Evolutionary conservation across 352 stramenopile species (phyloP).

Genomic region (Phytophthora hybrid): DNA sequence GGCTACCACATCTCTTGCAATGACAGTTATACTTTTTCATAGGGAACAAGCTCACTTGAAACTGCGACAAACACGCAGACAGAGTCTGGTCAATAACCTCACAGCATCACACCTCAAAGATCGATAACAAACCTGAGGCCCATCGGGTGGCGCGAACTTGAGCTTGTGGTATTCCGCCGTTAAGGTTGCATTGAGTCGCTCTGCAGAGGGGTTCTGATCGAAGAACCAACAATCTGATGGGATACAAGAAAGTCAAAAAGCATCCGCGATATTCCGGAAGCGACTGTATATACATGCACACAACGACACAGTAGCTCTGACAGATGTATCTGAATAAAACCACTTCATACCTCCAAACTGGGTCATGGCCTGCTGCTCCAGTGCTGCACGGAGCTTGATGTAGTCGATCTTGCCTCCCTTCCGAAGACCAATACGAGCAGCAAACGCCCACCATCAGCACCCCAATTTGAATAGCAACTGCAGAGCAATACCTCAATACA

Average conservation of each 20-base stretch:
- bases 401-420: conserved; percentile 75
- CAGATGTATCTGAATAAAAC: neutral
- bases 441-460: conserved; percentile 3
- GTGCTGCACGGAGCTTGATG: conserved; percentile 64
- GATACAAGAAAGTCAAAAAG: conserved; percentile 29
- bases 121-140: conserved; percentile 63
- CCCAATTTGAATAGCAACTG: neutral
- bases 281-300: conserved; percentile 19
- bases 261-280: conserved; percentile 21
- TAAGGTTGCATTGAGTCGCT: conserved; percentile 34
- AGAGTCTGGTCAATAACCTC: conserved; percentile 1
- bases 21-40: conserved; percentile 88
- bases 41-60: conserved; percentile 85
- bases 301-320: conserved; percentile 9
- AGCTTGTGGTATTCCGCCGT: conserved; percentile 65
- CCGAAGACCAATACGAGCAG: conserved; percentile 12
- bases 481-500: neutral
- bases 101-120: neutral
- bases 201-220: conserved; percentile 73
- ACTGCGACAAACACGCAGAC: conserved; percentile 44
- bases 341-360: conserved; percentile 58
- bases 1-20: conserved; percentile 65
- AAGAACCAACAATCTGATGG: conserved; percentile 90
- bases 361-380: conserved; percentile 58
- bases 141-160: conserved; percentile 76